Evolutionary conservation across 2,329 filamentous ascomycete species (phyloP), one percentile per base, ranked within the genome.

Genomic region (Fonsecaea pugnacius): DNA sequence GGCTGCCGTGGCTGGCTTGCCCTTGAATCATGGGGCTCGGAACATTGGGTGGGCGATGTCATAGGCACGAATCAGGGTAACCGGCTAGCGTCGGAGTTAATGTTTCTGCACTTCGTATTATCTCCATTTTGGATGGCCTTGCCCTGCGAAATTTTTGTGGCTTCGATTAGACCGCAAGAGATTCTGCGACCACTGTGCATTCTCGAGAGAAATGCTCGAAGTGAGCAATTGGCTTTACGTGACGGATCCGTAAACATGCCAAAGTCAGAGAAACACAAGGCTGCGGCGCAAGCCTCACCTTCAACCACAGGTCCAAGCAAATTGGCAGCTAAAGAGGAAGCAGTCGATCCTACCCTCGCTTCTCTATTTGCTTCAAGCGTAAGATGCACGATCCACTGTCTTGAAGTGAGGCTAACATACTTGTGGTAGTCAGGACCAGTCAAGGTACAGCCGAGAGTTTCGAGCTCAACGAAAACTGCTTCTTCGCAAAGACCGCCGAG

Each of bases 351-450:
- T 75, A 79, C 83, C 62, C 80, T 92, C 70, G 83, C 88, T 72
- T 87, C 88, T 66, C 82, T 92, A 43, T 92, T 92, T 78, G 84
- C 88, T 63, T 81, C 83, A 63, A 92, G 90, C 81, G 89, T 91
- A 84, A 79, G 88, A 84, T 48, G 48, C 36, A 12, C 3, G 4
- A 38, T 54, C 12, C 7, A 62, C 5, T 9, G 30, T 46, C 14
- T 18, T 18, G 16, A 35, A 46, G 32, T 43, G 16, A 33, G 21
- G 51, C 66, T 65, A 27, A 68, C 54, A 14, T 4, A 24, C 27
- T 32, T 9, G 27, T 30, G 10, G 16, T 52, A 71, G 70, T 73
- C 75, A 48, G 76, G 76, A 3, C 76, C 76, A 50, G 74, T 78
- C 14, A 72, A 74, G 66, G 66, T 73, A 9, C 74, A 75, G 48